Base-by-base conservation (phyloP, 1,284 basidiomycete species). In the Leccinum solheimii region DNA sequence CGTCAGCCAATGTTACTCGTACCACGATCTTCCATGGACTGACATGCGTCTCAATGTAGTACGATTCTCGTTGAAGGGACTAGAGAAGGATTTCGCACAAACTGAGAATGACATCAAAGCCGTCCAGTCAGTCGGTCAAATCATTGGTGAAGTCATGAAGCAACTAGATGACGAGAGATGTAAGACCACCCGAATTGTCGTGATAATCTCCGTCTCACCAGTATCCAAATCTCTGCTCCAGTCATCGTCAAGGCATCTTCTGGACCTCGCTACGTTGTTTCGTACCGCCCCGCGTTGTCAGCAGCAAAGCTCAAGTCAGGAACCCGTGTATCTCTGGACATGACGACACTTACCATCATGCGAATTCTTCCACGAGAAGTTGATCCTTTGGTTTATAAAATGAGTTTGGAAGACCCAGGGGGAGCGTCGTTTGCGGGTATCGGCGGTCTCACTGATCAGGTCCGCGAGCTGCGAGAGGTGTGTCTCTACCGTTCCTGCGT, bases 271-370 rank as follows among this genome's bases (percentile, higher is more conserved):
- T 99, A 99, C 75, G 96, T 99, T 45, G 97, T 99, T n/a, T 98
- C 97, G 2, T 98, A 95, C 76, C 88, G 97, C 58, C 95, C 95
- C 10, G 89, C 94, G 9, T 83, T 98, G 54, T 94, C 96, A n/a
- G 90, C 90, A 56, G 83, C 86, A 54, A 98, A 98, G 78, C 89
- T 99, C 64, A 98, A 98, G 79, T 80, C 92, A 30, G 95, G 95
- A 58, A 94, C 94, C 10, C 92, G 97, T 66, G 97, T 99, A 64
- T 97, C 95, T 63, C 86, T 99, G 57, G 97, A 99, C 77, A 99
- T 99, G 97, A 99, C 97, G 2, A 99, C 97, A 1, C 82, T 99
- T 43, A 99, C 97, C 8, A 95, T 99, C 75, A 99, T 99, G 96
- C 90, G 96, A 53, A 97, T 99, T 64, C 81, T 99, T 34, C 97